Evolutionary conservation across 2,329 filamentous ascomycete genomes (phyloP).

Genomic region (Colletotrichum liriopes): DNA sequence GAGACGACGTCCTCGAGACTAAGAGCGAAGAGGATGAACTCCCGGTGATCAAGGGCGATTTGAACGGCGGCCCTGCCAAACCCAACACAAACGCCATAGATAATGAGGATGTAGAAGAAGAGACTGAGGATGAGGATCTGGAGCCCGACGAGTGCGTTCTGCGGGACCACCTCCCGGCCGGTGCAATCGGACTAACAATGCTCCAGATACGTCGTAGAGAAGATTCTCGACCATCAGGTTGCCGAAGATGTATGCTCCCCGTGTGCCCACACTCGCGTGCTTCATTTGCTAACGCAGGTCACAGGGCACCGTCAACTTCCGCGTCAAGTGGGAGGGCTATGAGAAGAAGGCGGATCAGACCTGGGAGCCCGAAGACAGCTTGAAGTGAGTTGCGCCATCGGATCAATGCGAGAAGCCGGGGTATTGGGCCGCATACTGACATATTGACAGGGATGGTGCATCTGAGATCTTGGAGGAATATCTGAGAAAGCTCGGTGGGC

Average conservation of each 20-base stretch:
- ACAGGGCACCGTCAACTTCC: constrained; percentile 71
- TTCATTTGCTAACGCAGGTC: constrained; percentile 19
- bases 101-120: constrained; percentile 56
- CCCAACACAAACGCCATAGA: constrained; percentile 44
- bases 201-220: constrained; percentile 80
- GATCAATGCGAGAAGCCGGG: neutral
- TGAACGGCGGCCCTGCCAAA: constrained; percentile 44
- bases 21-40: constrained; percentile 29
- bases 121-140: constrained; percentile 60
- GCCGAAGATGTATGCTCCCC: constrained; percentile 64
- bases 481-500: constrained; percentile 74
- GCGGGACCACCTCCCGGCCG: neutral
- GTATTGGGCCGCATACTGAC: constrained; percentile 5
- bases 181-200: constrained; percentile 40
- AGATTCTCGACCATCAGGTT: constrained; percentile 77
- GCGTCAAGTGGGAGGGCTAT: constrained; percentile 88
- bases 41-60: constrained; percentile 21
- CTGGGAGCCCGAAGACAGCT: constrained; percentile 84
- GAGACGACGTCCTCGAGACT: constrained; percentile 23
- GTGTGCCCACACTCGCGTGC: neutral
- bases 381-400: constrained; percentile 61
- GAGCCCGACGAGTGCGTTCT: constrained; percentile 49
- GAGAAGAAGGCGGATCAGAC: constrained; percentile 79
- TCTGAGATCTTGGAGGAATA: constrained; percentile 76
- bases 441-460: constrained; percentile 66